Evolutionary conservation across 495 filamentous ascomycete genomes (phyloP), one percentile per base, ranked within the genome.

Genomic region (Podospora tetraspora): DNA sequence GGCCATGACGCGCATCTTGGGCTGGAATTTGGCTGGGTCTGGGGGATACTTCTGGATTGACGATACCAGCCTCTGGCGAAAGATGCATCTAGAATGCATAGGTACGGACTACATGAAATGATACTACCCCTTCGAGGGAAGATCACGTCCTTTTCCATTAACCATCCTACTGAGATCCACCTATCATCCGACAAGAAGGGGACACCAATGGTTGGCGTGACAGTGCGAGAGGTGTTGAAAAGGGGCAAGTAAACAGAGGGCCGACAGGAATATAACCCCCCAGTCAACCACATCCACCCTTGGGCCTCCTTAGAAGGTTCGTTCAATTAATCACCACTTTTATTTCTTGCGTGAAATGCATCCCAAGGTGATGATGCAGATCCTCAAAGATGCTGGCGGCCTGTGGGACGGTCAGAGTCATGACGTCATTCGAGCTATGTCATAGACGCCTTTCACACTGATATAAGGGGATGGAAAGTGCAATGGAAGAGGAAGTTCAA

Each of bases 381-480:
- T n/a, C 19, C 2, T 52, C 43, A 52, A 52, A 52, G 43, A 9
- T 19, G 43, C 16, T n/a, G 43, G 43, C 43, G 43, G 8, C 32
- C 43, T 52, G 43, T 52, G 43, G 43, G 43, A 52, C 43, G 34
- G 34, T 52, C 19, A n/a, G 43, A 52, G 43, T 52, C 43, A 52
- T 52, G 43, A 52, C 43, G 43, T 52, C 87, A 59, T 59, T 4
- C 1, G 22, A 59, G 57, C 8, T 16, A 25, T 59, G 21, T 59
- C 22, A 59, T 59, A 22, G 57, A 59, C 11, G 1, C 57, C 16
- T 10, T 43, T 52, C 43, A 52, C 43, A 16, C 16, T 52, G 43
- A 8, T 19, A 52, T 52, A 52, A 52, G 6, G 32, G 43, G 16
- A 52, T n/a, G 43, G 43, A 52, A 52, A 52, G 43, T 19, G 43